Base-by-base conservation (phyloP, 768 basidiomycete genomes). In the Rhodotorula toruloides region DNA sequence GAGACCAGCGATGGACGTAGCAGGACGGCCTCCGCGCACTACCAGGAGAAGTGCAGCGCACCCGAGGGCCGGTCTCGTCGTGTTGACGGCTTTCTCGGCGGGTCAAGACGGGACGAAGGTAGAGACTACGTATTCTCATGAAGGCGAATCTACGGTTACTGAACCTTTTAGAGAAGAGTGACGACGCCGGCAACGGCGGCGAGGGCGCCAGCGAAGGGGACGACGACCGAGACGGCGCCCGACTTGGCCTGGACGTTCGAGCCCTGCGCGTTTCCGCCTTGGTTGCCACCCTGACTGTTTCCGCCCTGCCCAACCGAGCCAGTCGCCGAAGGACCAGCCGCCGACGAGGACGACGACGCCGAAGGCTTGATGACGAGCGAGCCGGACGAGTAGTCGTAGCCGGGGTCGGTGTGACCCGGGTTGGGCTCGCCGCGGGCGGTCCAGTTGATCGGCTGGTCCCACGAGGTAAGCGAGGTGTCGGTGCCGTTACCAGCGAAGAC, bases 401-500 rank as follows among this genome's bases (percentile, higher is more conserved):
- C 50, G 19, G 31, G 54, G n/a, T 39, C 37, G 22, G 31, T n/a
- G 39, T 25, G 27, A 14, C 29, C 37, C 39, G 54, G 54, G 54
- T 55, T 55, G 13, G 9, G 27, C n/a, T 42, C 40, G n/a, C 54
- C 54, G 21, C 42, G 16, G 11, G 54, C 54, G 39, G 54, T 55
- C n/a, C 42, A 39, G 54, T 55, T 55, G 9, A 16, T 11, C 22
- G 40, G n/a, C n/a, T 25, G 7, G n/a, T n/a, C n/a, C 19, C 25
- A 55, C 25, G 37, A 40, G 16, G 54, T 82, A 63, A 82, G 65
- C 47, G 68, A 72, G 53, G 49, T 61, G 76, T 83, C 76, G 56
- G 79, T 25, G 75, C 76, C 7, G 75, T 44, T 29, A 74, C 77
- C 68, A 79, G n/a, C 60, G 74, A 79, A 80, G 25, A 82, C 81